Conservation (phyloP, 176 grass and related monocot genomes). For the Paspalum vaginatum region DNA sequence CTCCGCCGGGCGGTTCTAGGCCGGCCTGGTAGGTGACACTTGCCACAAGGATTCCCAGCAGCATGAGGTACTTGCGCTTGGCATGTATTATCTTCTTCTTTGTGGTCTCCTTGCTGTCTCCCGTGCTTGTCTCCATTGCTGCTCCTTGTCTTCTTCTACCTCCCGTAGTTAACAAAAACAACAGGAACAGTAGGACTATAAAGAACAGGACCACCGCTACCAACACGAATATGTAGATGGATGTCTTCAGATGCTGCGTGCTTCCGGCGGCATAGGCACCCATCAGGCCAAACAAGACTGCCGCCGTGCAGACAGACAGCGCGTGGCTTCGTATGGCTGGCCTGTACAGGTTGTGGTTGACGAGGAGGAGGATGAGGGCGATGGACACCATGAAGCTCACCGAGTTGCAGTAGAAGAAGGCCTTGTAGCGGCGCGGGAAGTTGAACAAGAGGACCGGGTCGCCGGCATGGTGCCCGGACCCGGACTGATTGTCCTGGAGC, state of each 20-base stretch:
- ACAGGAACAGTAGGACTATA: neutral
- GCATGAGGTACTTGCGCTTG: neutral
- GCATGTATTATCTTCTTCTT: neutral
- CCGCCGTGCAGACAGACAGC: conserved; percentile 6
- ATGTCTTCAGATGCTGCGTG: neutral
- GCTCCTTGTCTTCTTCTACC: neutral
- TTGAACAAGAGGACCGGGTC: neutral
- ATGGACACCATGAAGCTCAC: conserved; percentile 46
- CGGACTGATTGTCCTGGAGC: neutral
- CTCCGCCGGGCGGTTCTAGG: neutral
- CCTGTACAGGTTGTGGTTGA: conserved; percentile 12
- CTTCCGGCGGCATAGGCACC: conserved; percentile 29
- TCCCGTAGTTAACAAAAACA: neutral
- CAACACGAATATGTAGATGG: conserved; percentile 4
- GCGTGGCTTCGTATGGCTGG: conserved; percentile 13
- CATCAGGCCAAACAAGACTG: conserved; percentile 4
- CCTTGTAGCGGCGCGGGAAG: conserved; percentile 2
- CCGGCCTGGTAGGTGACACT: conserved; percentile 16
- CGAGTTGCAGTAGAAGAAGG: conserved; percentile 20
- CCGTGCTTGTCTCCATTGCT: neutral
- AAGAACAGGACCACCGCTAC: neutral
- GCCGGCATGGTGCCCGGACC: neutral
- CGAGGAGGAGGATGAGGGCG: conserved; percentile 35
- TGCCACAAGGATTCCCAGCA: neutral
- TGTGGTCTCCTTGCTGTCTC: neutral